A percentile compares a stretch with the other conserved stretches of the same genome.
Conservation (phyloP, 805 yeast genomes). For the Kluyveromyces aestuarii region DNA sequence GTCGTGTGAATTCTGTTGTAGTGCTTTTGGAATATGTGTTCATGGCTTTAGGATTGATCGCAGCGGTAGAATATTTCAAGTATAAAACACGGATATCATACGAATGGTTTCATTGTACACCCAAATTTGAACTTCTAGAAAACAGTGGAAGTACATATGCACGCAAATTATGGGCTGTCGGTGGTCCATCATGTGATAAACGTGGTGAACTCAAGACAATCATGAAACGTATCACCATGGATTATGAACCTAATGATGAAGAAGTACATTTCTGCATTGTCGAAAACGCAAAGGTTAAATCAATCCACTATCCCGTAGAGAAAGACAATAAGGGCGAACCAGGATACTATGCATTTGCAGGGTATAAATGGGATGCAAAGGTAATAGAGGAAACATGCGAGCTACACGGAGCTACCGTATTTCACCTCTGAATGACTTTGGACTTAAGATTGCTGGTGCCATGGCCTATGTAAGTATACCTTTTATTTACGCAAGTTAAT, state of each 20-base stretch:
- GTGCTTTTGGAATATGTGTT: conserved; percentile 22
- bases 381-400: conserved; percentile 19
- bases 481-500: background rate
- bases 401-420: conserved; percentile 14
- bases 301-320: conserved; percentile 27
- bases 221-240: conserved; percentile 31
- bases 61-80: conserved; percentile 36
- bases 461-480: background rate
- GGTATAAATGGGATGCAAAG: conserved; percentile 18
- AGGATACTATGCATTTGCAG: conserved; percentile 28
- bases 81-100: conserved; percentile 32
- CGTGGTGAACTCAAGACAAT: conserved; percentile 35
- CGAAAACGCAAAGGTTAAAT: conserved; percentile 22
- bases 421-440: conserved; percentile 16
- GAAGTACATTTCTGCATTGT: conserved; percentile 30
- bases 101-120: conserved; percentile 39
- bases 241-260: conserved; percentile 31
- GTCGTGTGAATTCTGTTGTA: background rate
- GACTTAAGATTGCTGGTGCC: background rate
- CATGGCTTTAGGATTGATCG: conserved; percentile 27
- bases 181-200: conserved; percentile 37
- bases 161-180: conserved; percentile 28
- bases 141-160: conserved; percentile 21
- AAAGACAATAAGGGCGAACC: conserved; percentile 27
- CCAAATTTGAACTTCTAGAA: conserved; percentile 17